These are phyloP conservation scores for Yarrowia osloensis DNA, from an alignment of 805 yeast genomes.

Conservation along the genomic window DNA sequence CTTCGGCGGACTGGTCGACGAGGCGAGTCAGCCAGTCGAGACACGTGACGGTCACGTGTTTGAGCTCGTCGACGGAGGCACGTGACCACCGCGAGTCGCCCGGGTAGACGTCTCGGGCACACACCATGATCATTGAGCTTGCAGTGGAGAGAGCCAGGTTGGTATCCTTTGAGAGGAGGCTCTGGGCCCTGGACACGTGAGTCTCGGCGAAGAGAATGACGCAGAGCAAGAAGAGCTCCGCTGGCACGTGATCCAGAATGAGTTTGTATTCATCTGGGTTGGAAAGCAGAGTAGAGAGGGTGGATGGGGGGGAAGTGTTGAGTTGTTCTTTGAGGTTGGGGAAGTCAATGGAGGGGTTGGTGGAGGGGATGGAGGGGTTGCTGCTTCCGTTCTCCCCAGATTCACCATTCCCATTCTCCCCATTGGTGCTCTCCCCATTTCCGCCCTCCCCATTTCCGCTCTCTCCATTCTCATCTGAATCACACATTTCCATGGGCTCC, in stretches of 20 bases:
- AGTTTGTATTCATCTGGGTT: background rate
- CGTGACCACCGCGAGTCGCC: background rate
- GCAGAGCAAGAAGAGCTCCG: conserved; percentile 1
- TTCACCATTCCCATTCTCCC: too few relatives aligned
- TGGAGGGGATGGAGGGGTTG: too few relatives aligned
- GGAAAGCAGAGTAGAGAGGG: background rate
- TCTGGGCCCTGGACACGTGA: background rate
- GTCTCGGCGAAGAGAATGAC: background rate
- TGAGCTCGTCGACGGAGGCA: background rate
- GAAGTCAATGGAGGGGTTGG: background rate
- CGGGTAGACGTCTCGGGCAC: conserved; percentile 9
- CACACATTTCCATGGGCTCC: conserved; percentile 13
- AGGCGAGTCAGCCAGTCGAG: conserved; percentile 5
- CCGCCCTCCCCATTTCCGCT: too few relatives aligned
- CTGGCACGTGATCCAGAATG: background rate
- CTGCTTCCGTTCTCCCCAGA: too few relatives aligned
- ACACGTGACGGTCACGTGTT: conserved; percentile 4
- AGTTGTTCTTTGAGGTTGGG: background rate
- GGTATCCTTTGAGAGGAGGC: background rate
- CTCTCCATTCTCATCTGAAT: background rate
- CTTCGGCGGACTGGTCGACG: background rate
- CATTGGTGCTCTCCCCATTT: too few relatives aligned
- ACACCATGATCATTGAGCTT: conserved; percentile 4
- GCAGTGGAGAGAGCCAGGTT: conserved; percentile 13
- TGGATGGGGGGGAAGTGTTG: background rate